Evolutionary conservation across 2,329 filamentous ascomycete species (phyloP), one percentile per base, ranked within the genome.

Genomic region (Fusarium nisikadoi): DNA sequence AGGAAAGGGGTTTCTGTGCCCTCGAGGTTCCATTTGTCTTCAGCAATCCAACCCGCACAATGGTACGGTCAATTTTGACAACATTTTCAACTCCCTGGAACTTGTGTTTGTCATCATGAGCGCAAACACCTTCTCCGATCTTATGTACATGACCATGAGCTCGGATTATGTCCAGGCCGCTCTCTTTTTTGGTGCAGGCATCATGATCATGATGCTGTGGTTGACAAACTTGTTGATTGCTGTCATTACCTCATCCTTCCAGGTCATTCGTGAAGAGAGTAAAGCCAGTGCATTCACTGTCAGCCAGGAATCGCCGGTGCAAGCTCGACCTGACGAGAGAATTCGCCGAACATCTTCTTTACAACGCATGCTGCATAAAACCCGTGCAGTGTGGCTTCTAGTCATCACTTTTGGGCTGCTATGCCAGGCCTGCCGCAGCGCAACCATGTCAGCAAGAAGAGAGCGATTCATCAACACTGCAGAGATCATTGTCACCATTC

Each of bases 61-160:
- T 75, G 90, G 90, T 56, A 99, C 96, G 0, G 88, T 98, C 76
- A 97, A 92, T 80, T 99, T 98, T 78, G 96, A 99, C 84, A 95
- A 98, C 79, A 97, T 99, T 43, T 83, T 94, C 35, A 91, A 98
- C 72, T 98, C 95, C 0, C 84, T 98, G 57, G 94, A 99, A 82
- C 86, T 98, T 64, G 95, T 99, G 5, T 99, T 99, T 79, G 94
- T 99, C 56, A 92, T 99, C 79, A 99, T 99, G 94, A 97, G 94
- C 77, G 95, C 94, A 53, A 99, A 99, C 80, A 99, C 96, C 0
- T 99, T 97, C 81, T 93, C 94, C 3, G 94, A 98, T 81, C 84
- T 98, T 58, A 94, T 99, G 86, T 99, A 99, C 81, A 93, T 94
- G 76, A 94, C 95, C 8, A 94, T 93, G 58, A 91, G 97, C 77